These are phyloP conservation scores for Metarhizium sp. DNA, from an alignment of 2,329 filamentous ascomycete species.

Conservation along the genomic window DNA sequence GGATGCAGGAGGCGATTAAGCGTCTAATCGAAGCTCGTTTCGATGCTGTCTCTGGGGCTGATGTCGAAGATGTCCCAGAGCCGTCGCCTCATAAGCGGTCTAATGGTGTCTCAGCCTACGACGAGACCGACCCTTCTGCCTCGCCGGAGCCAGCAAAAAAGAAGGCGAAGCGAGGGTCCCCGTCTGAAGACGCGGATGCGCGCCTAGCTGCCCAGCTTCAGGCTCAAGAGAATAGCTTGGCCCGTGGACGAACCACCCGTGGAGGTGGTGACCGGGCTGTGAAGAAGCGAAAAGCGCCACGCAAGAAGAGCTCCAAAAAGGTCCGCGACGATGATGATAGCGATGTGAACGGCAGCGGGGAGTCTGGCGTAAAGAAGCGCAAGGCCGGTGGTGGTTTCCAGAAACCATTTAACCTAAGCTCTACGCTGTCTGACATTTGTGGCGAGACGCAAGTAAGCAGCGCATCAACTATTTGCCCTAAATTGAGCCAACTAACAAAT, in stretches of 20 bases:
- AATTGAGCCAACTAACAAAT: background rate
- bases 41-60: constrained; percentile 51
- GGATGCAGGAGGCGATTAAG: constrained; percentile 55
- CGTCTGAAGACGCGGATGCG: constrained; percentile 68
- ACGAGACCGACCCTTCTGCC: constrained; percentile 38
- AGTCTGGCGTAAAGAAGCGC: constrained; percentile 51
- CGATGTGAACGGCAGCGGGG: constrained; percentile 56
- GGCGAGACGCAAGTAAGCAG: constrained; percentile 55
- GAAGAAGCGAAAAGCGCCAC: constrained; percentile 58
- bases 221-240: constrained; percentile 74
- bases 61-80: constrained; percentile 34
- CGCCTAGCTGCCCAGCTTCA: constrained; percentile 80
- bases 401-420: constrained; percentile 70
- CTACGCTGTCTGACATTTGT: constrained; percentile 58
- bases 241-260: constrained; percentile 62
- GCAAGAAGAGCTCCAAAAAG: constrained; percentile 69
- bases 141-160: constrained; percentile 42
- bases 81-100: constrained; percentile 24
- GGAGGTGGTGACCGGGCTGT: constrained; percentile 56
- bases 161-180: constrained; percentile 57
- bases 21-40: constrained; percentile 64
- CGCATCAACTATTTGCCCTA: background rate
- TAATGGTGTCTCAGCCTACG: constrained; percentile 26
- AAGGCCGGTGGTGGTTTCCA: constrained; percentile 92
- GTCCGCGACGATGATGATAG: constrained; percentile 73